Percentiles rank a stretch among this genome's conserved stretches.
phyloP scores from a whole-genome alignment of 257 asterid genomes.

The Marsdenia floribunda region DNA sequence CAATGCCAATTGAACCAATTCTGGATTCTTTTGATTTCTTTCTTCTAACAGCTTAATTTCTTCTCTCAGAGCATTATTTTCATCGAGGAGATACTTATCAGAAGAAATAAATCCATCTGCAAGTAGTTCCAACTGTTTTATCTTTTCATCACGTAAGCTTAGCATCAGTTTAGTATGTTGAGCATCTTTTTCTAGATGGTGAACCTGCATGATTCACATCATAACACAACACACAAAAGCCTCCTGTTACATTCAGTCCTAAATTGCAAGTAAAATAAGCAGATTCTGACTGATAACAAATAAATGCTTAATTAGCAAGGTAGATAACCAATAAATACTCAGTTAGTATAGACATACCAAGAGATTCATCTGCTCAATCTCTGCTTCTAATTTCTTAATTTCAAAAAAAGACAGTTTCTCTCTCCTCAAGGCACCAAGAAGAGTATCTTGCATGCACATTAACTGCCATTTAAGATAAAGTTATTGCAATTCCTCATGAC shows the following conservation, averaged over 20 bases:
- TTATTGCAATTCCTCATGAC: constrained; percentile 7
- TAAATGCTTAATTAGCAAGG: neutral
- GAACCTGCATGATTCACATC: constrained; percentile 34
- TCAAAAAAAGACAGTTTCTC: constrained; percentile 49
- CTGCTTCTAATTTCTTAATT: constrained; percentile 45
- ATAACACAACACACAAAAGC: neutral
- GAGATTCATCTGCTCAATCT: constrained; percentile 41
- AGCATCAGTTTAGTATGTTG: constrained; percentile 45
- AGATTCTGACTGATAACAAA: neutral
- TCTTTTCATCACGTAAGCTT: constrained; percentile 52
- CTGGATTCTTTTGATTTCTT: constrained; percentile 39
- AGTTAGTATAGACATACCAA: constrained; percentile 30
- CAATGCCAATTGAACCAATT: constrained; percentile 28
- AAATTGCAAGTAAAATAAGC: neutral
- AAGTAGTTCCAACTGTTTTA: constrained; percentile 45
- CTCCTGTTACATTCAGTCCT: neutral
- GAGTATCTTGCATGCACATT: constrained; percentile 33
- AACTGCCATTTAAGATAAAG: constrained; percentile 39
- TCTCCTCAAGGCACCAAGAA: constrained; percentile 46
- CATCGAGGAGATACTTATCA: constrained; percentile 43
- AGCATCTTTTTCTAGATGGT: constrained; percentile 50
- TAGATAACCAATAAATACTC: neutral
- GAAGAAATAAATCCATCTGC: constrained; percentile 42
- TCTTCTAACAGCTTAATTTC: constrained; percentile 46
- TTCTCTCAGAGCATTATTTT: constrained; percentile 49